Base-by-base conservation (phyloP, 139 green algal genomes). In the Tetraselmis striata region DNA sequence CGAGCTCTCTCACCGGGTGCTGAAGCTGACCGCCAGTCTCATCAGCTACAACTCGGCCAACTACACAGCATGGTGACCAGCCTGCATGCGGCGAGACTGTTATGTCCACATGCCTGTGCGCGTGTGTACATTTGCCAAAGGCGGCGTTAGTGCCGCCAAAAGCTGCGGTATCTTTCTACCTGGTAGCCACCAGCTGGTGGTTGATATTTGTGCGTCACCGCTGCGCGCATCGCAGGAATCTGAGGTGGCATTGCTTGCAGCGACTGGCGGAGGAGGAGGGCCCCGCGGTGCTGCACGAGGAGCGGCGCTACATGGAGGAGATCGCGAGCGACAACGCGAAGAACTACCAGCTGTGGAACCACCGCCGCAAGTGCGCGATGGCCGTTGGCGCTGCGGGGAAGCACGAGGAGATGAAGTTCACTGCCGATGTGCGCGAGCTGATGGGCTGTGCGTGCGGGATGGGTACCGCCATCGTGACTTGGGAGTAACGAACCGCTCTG, bases 311-410 rank as follows among this genome's bases (percentile, higher is more conserved):
- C 28, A 84, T 87, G 30, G 30, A 80, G 0, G 76, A 76, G 1
- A 85, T 93, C 29, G 85, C 85, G 0, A 80, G 81, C 0, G 58
- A 31, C 32, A 93, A 88, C 59, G 84, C 90, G 1, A 98, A 98
- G 83, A 98, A 98, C 90, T 98, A 98, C 81, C 95, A 98, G 88
- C 87, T 98, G 32, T 98, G 95, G 95, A 97, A 97, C 80, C 87
- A 96, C 86, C 85, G 93, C 2, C 79, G 92, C 29, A 90, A 92
- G 30, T 83, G 90, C 18, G 87, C 87, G 0, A 30, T 91, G 45
- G 79, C 84, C n/a, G 78, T 90, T 58, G 87, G 91, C 0, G 67
- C 80, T 0, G 26, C 24, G 18, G 45, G 45, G 11, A 67, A 67
- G 45, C 45, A 67, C 18, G 45, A 67, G 45, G 45, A 67, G 45